Conservation (phyloP, 306 rosid genomes). For the Rosa rugosa region DNA sequence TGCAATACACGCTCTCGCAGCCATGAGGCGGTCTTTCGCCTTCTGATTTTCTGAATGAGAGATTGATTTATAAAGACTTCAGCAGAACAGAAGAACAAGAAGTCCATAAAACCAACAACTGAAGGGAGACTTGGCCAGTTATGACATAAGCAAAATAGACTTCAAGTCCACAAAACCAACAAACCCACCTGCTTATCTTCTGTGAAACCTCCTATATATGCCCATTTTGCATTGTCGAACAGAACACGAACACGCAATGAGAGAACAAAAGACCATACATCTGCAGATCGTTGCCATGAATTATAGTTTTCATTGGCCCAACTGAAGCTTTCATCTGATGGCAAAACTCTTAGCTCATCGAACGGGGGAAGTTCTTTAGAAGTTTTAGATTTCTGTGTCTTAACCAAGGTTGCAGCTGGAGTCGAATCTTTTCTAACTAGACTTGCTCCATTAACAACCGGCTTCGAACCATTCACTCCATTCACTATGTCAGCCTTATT, state of each 20-base stretch:
- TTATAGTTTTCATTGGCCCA: conserved; percentile 95
- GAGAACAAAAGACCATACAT: conserved; percentile 89
- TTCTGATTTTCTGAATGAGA: conserved; percentile 60
- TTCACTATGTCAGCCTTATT: conserved; percentile 40
- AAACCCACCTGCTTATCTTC: conserved; percentile 75
- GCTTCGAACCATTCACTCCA: conserved; percentile 54
- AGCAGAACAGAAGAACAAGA: conserved; percentile 16
- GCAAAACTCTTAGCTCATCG: conserved; percentile 80
- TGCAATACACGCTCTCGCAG: conserved; percentile 79
- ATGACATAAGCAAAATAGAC: not conserved
- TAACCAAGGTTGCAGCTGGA: conserved; percentile 36
- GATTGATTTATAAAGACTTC: conserved; percentile 9
- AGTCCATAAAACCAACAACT: conserved; percentile 22
- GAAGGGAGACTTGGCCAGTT: conserved; percentile 3
- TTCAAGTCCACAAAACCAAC: conserved; percentile 27
- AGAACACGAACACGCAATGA: conserved; percentile 79
- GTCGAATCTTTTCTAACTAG: conserved; percentile 42
- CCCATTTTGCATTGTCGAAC: conserved; percentile 83
- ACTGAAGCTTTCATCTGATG: conserved; percentile 85
- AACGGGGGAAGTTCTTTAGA: conserved; percentile 60
- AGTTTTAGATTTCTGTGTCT: conserved; percentile 31
- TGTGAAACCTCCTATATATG: conserved; percentile 80
- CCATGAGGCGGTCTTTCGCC: conserved; percentile 80
- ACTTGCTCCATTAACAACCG: conserved; percentile 56
- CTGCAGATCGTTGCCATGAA: conserved; percentile 76